These are phyloP conservation scores for Oryza coarctata DNA, from an alignment of 176 grass and related monocot genomes.

Conservation along the genomic window DNA sequence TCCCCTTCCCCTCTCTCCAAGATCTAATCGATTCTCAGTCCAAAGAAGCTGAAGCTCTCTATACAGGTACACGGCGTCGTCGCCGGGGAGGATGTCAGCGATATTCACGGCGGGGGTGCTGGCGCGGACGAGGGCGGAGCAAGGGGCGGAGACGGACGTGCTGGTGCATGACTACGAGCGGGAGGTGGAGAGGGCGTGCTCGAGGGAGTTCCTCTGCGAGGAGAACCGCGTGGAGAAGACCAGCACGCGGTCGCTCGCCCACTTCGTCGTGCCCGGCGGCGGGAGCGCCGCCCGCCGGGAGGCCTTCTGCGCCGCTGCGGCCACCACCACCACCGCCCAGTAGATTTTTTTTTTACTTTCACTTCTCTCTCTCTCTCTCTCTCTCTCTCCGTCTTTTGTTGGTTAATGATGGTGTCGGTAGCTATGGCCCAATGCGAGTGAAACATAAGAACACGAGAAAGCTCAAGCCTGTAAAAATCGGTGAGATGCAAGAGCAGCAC, in stretches of 20 bases:
- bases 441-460: neutral
- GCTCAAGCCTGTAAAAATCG: neutral
- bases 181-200: constrained; percentile 75
- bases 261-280: constrained; percentile 61
- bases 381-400: neutral
- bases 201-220: constrained; percentile 80
- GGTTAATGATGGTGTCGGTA: neutral
- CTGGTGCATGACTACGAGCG: constrained; percentile 90
- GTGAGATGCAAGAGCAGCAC: neutral
- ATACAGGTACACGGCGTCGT: constrained; percentile 52
- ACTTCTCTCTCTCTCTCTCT: too few species aligned
- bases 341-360: neutral
- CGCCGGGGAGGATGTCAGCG: constrained; percentile 84
- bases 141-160: constrained; percentile 52
- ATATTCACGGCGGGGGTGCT: constrained; percentile 87
- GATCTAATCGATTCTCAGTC: neutral
- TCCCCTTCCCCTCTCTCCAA: neutral
- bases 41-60: neutral
- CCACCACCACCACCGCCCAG: neutral
- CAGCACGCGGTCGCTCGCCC: constrained; percentile 57
- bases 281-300: constrained; percentile 36
- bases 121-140: constrained; percentile 51
- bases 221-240: constrained; percentile 54
- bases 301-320: constrained; percentile 50
- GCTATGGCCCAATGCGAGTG: neutral